phyloP scores from a whole-genome alignment of 2,329 filamentous ascomycete species.

The Apiospora koreana region DNA sequence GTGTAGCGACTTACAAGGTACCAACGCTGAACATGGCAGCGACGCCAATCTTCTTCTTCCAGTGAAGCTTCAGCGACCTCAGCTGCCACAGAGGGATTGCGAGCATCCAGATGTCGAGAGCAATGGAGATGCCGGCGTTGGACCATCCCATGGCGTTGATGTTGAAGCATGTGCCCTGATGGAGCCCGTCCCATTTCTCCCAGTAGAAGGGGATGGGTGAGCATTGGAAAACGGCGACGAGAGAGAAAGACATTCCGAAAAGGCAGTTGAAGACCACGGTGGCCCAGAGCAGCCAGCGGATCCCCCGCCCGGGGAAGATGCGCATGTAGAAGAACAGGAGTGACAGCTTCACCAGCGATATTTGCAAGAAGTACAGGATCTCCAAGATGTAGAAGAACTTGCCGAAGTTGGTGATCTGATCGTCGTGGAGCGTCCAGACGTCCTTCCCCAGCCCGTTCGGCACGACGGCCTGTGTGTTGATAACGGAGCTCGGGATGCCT shows the following conservation, averaged over 20 bases:
- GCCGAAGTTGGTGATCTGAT: slow-evolving; percentile 27
- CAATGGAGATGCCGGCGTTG: slow-evolving; percentile 43
- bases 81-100: slow-evolving; percentile 45
- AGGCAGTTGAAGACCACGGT: slow-evolving; percentile 33
- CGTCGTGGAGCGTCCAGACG: slow-evolving; percentile 32
- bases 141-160: slow-evolving; percentile 42
- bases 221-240: slow-evolving; percentile 39
- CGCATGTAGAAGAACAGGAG: slow-evolving; percentile 44
- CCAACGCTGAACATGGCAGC: slow-evolving; percentile 42
- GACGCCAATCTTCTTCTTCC: slow-evolving; percentile 50
- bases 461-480: slow-evolving; percentile 25
- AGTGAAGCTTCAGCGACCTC: slow-evolving; percentile 39
- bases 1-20: slow-evolving; percentile 37
- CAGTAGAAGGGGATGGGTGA: slow-evolving; percentile 42
- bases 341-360: slow-evolving; percentile 41
- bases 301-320: slow-evolving; percentile 37
- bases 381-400: slow-evolving; percentile 36
- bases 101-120: slow-evolving; percentile 43
- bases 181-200: slow-evolving; percentile 42
- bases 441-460: slow-evolving; percentile 32
- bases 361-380: slow-evolving; percentile 39
- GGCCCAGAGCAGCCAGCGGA: slow-evolving; percentile 34
- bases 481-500: slow-evolving; percentile 32
- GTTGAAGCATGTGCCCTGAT: slow-evolving; percentile 42
- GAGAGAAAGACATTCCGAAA: slow-evolving; percentile 33